phyloP scores from a whole-genome alignment of 768 basidiomycete species.

The Xerocomus spinulosus region DNA sequence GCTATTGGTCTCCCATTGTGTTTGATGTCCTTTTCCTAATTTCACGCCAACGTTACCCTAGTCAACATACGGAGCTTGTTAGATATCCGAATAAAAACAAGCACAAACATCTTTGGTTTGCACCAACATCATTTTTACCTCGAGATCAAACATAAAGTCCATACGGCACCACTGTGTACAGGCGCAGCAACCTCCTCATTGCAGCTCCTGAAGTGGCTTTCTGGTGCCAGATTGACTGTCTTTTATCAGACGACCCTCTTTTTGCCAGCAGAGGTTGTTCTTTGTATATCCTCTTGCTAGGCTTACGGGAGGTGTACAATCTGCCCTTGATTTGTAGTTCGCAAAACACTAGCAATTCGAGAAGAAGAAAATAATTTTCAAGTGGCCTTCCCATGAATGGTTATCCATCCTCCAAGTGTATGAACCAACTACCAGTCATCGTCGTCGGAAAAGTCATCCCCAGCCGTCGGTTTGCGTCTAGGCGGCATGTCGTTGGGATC shows the following conservation, averaged over 20 bases:
- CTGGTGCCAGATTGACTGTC: conserved; percentile 22
- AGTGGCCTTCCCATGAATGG: too few relatives aligned
- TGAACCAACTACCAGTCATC: conserved; percentile 22
- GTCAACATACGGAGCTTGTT: conserved; percentile 15
- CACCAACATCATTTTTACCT: too few relatives aligned
- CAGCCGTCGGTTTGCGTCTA: conserved; percentile 3
- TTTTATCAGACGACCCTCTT: conserved; percentile 3
- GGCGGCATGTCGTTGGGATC: conserved; percentile 15
- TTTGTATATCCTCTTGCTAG: conserved; percentile 1
- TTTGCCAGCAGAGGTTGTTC: conserved; percentile 4
- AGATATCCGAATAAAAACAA: conserved; percentile 2
- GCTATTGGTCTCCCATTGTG: conserved; percentile 30
- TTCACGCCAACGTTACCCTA: conserved; percentile 31
- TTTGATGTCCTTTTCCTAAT: conserved; percentile 31
- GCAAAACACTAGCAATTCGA: too few relatives aligned
- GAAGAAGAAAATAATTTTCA: not conserved
- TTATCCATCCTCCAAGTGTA: too few relatives aligned
- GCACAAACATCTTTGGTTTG: conserved; percentile 2
- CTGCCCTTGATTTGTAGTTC: too few relatives aligned
- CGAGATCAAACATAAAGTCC: too few relatives aligned
- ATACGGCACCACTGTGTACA: conserved; percentile 31
- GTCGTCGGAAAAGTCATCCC: conserved; percentile 26
- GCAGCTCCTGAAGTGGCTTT: conserved; percentile 33
- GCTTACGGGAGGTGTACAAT: conserved; percentile 13
- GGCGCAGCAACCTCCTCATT: conserved; percentile 26